Base-by-base conservation (phyloP, 2,329 filamentous ascomycete genomes). In the Microsporum audouinii region DNA sequence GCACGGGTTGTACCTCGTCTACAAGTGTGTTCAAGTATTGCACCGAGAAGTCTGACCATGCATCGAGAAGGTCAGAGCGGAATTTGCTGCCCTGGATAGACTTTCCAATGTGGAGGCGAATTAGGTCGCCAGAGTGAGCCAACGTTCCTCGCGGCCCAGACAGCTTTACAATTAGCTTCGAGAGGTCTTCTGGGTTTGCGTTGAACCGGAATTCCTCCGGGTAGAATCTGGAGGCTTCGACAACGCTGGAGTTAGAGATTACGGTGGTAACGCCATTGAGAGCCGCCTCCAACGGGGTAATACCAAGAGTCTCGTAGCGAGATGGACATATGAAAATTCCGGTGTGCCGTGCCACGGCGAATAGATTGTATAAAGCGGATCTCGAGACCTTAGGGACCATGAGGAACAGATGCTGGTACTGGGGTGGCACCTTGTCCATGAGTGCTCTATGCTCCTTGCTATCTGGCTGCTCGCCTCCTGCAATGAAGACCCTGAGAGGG, bases 251-350 rank as follows among this genome's bases (percentile, higher is more conserved):
- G 31, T 55, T 23, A 6, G 51, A 55, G 51, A 55, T 55, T 7
- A 55, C 31, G 14, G 51, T 55, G 10, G 51, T 55, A 3, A 55
- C 51, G 5, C 51, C 51, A 31, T 55, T 55, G 23, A 55, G 23
- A 34, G 51, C 51, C n/a, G 51, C 51, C 31, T 55, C 51, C 31
- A 55, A 17, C 5, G 51, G 51, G 8, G 51, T 55, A 17, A 55
- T 55, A 2, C 51, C 51, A 34, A 55, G 51, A n/a, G 51, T 55
- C 51, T 55, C 51, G 51, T 55, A 55, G 12, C 51, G 51, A 17
- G 51, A 55, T n/a, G 51, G 51, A 36, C 51, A 55, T 6, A 55
- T 29, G 31, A 55, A 55, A 31, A 55, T 55, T 5, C 51, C 51
- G 51, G 31, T 55, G 31, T 34, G 51, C 8, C 33, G 8, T n/a